Conservation (phyloP, 352 stramenopile species). For the Porosira glacialis region DNA sequence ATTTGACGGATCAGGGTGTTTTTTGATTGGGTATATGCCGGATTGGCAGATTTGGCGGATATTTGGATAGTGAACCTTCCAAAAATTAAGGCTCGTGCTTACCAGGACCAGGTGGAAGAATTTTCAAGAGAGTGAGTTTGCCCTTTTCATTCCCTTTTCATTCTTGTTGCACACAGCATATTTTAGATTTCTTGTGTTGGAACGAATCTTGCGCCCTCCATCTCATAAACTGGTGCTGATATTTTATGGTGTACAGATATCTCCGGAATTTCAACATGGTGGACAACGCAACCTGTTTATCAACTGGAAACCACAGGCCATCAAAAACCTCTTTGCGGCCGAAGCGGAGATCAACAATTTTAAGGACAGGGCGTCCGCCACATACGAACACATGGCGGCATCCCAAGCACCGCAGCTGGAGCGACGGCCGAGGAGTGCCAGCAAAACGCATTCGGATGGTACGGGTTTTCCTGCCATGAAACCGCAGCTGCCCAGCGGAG, state of each 20-base stretch:
- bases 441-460: too few species aligned
- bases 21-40: slow-evolving; percentile 63
- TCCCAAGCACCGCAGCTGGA: slow-evolving; percentile 20
- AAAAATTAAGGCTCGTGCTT: slow-evolving; percentile 28
- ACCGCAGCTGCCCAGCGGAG: too few species aligned
- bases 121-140: too few species aligned
- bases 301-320: slow-evolving; percentile 80
- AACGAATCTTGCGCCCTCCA: too few species aligned
- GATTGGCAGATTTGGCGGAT: slow-evolving; percentile 74
- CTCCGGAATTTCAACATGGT: too few species aligned
- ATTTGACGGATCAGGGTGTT: slow-evolving; percentile 62
- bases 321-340: slow-evolving; percentile 61
- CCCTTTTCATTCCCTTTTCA: too few species aligned
- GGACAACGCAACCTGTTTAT: slow-evolving; percentile 78
- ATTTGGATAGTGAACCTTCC: slow-evolving; percentile 65
- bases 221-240: too few species aligned
- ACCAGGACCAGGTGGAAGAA: slow-evolving; percentile 40
- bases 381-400: slow-evolving; percentile 48
- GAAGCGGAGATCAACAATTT: slow-evolving; percentile 39
- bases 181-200: too few species aligned
- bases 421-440: slow-evolving; percentile 9
- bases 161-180: too few species aligned
- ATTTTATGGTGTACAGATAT: too few species aligned
- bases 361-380: slow-evolving; percentile 53
- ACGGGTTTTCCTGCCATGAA: too few species aligned